Conservation (phyloP, 1,139 yeast species). For the Wickerhamomyces sp. region DNA sequence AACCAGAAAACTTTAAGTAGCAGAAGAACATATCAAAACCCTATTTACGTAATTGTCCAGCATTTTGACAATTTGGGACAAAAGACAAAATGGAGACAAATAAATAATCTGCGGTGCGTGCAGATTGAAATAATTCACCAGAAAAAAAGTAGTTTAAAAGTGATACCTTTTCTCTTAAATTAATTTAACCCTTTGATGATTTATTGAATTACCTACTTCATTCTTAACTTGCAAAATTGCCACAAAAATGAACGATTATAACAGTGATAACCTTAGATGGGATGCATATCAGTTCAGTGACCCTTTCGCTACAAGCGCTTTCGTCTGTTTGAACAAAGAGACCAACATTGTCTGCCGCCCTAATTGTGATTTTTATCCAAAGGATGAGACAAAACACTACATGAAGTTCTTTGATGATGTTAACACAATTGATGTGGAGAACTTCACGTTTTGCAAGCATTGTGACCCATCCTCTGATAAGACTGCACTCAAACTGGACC, state of each 20-base stretch:
- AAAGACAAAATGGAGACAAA: too few relatives aligned
- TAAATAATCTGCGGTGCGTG: too few relatives aligned
- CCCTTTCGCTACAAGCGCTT: slow-evolving; percentile 60
- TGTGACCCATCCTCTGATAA: slow-evolving; percentile 40
- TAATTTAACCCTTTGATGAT: too few relatives aligned
- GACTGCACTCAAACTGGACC: slow-evolving; percentile 39
- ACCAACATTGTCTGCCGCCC: slow-evolving; percentile 55
- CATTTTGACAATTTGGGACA: too few relatives aligned
- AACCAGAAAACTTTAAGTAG: too few relatives aligned
- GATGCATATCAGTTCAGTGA: slow-evolving; percentile 64
- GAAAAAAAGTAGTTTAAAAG: too few relatives aligned
- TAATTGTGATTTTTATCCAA: slow-evolving; percentile 53
- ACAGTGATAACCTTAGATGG: slow-evolving; percentile 46
- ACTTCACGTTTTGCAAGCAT: slow-evolving; percentile 47
- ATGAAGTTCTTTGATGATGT: slow-evolving; percentile 39
- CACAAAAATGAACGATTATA: slow-evolving; percentile 1
- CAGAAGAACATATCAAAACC: too few relatives aligned
- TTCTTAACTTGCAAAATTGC: not conserved
- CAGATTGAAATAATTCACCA: too few relatives aligned
- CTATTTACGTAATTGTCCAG: too few relatives aligned
- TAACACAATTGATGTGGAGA: slow-evolving; percentile 41
- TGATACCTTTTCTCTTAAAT: too few relatives aligned
- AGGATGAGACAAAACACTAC: slow-evolving; percentile 36
- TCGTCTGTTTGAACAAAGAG: slow-evolving; percentile 45
- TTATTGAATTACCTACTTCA: not conserved